phyloP scores from a whole-genome alignment of 169 alveolate species.

The Cryptosporidium felis region DNA sequence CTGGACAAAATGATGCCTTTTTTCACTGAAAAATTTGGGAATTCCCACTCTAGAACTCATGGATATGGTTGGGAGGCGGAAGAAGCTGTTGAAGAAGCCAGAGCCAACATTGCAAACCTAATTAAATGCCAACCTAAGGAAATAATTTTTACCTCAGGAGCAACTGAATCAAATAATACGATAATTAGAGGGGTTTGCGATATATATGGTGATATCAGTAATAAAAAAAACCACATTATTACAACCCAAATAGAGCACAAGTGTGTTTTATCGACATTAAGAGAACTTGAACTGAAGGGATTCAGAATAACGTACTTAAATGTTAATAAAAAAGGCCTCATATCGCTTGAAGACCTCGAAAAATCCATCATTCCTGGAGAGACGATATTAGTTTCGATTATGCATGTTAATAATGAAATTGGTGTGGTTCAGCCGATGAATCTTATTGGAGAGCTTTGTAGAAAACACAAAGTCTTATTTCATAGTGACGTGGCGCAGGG shows the following conservation, averaged over 20 bases:
- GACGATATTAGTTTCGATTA: conserved; percentile 93
- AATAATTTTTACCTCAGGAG: conserved; percentile 98
- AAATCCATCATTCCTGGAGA: conserved; percentile 89
- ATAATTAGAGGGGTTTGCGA: conserved; percentile 93
- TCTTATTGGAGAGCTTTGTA: conserved; percentile 93
- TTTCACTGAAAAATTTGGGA: conserved; percentile 92
- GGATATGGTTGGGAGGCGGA: conserved; percentile 97
- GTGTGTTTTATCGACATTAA: conserved; percentile 92
- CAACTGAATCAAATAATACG: conserved; percentile 97
- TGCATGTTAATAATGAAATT: conserved; percentile 96
- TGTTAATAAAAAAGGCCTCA: conserved; percentile 89
- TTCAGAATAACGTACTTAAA: conserved; percentile 93
- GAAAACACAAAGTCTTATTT: conserved; percentile 89
- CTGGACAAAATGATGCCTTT: conserved; percentile 97
- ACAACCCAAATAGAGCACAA: conserved; percentile 98
- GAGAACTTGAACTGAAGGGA: conserved; percentile 89
- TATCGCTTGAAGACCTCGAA: conserved; percentile 86
- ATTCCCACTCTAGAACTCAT: conserved; percentile 97
- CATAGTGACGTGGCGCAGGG: conserved; percentile 96
- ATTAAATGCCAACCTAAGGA: conserved; percentile 90
- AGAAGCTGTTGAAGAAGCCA: conserved; percentile 92
- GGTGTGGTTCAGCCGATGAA: conserved; percentile 95
- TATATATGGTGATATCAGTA: conserved; percentile 73
- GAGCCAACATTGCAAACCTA: conserved; percentile 85
- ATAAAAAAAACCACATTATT: conserved; percentile 91